These are phyloP conservation scores for Colletotrichum sp. DNA, from an alignment of 2,329 filamentous ascomycete species.

Conservation along the genomic window DNA sequence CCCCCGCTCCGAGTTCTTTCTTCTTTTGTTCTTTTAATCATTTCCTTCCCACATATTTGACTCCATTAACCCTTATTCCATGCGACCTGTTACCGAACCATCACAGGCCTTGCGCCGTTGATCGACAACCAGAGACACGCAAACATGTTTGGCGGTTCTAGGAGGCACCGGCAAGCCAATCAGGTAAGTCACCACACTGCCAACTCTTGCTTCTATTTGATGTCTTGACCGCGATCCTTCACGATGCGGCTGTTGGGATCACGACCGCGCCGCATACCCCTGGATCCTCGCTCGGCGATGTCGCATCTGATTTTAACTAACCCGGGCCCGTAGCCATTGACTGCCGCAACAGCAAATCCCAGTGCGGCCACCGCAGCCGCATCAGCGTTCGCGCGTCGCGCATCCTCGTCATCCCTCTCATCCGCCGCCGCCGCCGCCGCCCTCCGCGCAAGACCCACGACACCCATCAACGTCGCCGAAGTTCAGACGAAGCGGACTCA, in stretches of 20 bases:
- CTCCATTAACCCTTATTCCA: background rate
- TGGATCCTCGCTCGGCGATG: conserved; percentile 22
- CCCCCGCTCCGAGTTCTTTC: background rate
- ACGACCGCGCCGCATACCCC: background rate
- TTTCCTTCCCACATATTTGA: background rate
- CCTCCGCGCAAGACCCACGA: conserved; percentile 76
- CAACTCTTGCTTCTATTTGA: background rate
- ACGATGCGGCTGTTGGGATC: background rate
- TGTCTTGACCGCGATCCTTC: background rate
- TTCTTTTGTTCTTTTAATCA: background rate
- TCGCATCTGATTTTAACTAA: conserved; percentile 13
- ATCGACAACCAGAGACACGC: conserved; percentile 16
- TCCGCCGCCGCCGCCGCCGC: conserved; percentile 87
- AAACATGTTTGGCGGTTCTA: conserved; percentile 57
- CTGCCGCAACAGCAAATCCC: conserved; percentile 67
- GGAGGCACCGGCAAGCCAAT: conserved; percentile 52
- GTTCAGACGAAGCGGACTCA: conserved; percentile 87
- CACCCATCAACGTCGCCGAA: conserved; percentile 79
- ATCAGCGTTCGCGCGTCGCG: conserved; percentile 77
- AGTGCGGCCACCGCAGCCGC: conserved; percentile 81
- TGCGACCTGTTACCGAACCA: conserved; percentile 25
- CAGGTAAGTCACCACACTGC: conserved; percentile 40
- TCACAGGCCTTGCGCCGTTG: conserved; percentile 25
- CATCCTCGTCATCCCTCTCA: conserved; percentile 72
- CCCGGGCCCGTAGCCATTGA: conserved; percentile 58